Evolutionary conservation across 2,329 filamentous ascomycete species (phyloP).

Genomic region (Fusarium chuoi): DNA sequence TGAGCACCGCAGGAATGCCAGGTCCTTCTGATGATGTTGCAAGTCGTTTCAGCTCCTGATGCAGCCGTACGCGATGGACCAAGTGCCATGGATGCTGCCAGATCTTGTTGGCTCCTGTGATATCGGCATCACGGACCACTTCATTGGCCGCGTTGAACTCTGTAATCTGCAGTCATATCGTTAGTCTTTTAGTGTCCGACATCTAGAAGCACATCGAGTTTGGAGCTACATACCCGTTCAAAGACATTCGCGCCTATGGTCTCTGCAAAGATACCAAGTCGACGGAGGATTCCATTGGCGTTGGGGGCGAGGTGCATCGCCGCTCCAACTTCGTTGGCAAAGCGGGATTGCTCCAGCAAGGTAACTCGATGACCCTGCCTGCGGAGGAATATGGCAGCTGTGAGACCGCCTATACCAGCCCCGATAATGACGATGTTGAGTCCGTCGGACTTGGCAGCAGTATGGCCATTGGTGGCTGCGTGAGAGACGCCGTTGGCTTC

Average conservation of each 20-base stretch:
- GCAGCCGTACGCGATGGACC: slow-evolving; percentile 62
- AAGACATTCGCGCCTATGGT: slow-evolving; percentile 51
- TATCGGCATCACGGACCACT: slow-evolving; percentile 47
- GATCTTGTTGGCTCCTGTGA: slow-evolving; percentile 49
- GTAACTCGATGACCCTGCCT: slow-evolving; percentile 57
- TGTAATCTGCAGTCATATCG: slow-evolving; percentile 4
- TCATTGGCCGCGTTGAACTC: slow-evolving; percentile 53
- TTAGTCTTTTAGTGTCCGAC: rapidly evolving
- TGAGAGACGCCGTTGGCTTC: rapidly evolving
- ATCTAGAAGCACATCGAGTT: rapidly evolving
- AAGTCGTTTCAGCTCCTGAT: slow-evolving; percentile 58
- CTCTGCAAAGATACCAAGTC: slow-evolving; percentile 53
- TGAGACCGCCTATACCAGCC: slow-evolving; percentile 59
- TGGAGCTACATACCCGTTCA: background rate
- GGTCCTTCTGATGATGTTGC: background rate
- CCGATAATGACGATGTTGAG: slow-evolving; percentile 26
- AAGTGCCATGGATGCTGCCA: slow-evolving; percentile 63
- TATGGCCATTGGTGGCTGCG: background rate
- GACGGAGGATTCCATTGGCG: slow-evolving; percentile 64
- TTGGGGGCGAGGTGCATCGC: slow-evolving; percentile 72
- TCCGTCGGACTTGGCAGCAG: background rate
- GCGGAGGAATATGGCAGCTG: slow-evolving; percentile 59
- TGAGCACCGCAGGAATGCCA: slow-evolving; percentile 36
- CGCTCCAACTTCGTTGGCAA: slow-evolving; percentile 67
- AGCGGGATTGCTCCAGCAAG: slow-evolving; percentile 45